These are phyloP conservation scores for Loxodes magnus DNA, from an alignment of 73 alveolate species.

Conservation along the genomic window DNA sequence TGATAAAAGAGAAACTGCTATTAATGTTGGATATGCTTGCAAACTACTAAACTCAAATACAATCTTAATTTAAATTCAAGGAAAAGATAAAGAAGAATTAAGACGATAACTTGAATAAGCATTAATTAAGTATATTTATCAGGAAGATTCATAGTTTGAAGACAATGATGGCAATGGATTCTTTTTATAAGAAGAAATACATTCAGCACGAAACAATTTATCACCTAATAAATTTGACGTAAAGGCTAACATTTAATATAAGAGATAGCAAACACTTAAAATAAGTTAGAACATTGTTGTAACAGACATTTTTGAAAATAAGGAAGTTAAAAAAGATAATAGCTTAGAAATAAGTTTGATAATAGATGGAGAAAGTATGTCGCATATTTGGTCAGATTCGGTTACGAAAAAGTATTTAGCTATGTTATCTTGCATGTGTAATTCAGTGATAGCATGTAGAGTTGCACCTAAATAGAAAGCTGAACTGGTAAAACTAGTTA, in stretches of 20 bases:
- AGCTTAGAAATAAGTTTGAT: constrained; percentile 2
- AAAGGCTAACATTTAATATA: background rate
- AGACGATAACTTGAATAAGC: background rate
- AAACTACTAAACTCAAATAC: constrained; percentile 24
- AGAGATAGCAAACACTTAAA: background rate
- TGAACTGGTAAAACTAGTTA: constrained; percentile 60
- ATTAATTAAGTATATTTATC: background rate
- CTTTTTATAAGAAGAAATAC: background rate
- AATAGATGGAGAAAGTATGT: constrained; percentile 6
- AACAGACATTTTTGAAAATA: background rate
- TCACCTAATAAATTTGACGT: background rate
- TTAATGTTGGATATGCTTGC: constrained; percentile 68
- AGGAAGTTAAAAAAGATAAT: background rate
- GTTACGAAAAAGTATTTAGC: background rate
- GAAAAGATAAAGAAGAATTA: background rate
- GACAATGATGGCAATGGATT: background rate
- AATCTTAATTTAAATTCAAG: background rate
- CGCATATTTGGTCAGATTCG: background rate
- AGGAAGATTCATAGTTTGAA: background rate
- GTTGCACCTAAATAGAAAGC: constrained; percentile 87
- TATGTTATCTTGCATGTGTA: background rate
- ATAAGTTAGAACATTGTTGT: too few relatives aligned
- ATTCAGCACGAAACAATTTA: background rate
- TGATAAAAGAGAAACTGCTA: constrained; percentile 76
- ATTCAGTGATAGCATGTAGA: constrained; percentile 66